phyloP scores from a whole-genome alignment of 768 basidiomycete species.

The Tremella mesenterica region DNA sequence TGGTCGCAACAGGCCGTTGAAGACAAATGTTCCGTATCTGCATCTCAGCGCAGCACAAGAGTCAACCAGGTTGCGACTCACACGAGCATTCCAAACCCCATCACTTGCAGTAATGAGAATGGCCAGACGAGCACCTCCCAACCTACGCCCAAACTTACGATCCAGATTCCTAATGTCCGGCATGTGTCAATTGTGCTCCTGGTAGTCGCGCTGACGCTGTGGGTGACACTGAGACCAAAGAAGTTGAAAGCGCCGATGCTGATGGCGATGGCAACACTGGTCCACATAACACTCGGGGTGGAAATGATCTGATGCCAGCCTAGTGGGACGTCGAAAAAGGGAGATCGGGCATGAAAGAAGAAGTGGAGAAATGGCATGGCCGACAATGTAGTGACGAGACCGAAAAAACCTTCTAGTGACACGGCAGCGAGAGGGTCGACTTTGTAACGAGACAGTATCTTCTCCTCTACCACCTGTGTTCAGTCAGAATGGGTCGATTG shows the following conservation, averaged over 20 bases:
- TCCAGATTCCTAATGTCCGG: constrained; percentile 91
- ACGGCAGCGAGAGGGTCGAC: constrained; percentile 83
- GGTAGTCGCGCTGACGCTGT: constrained; percentile 84
- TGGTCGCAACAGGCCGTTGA: constrained; percentile 74
- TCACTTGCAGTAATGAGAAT: constrained; percentile 68
- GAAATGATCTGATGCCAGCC: constrained; percentile 83
- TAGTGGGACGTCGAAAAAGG: constrained; percentile 73
- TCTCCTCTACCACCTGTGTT: constrained; percentile 74
- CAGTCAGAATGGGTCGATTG: neutral
- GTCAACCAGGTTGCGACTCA: constrained; percentile 48
- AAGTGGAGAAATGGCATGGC: constrained; percentile 64
- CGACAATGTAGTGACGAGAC: constrained; percentile 65
- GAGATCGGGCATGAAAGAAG: constrained; percentile 39
- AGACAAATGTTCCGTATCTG: constrained; percentile 89
- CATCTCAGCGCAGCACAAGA: neutral
- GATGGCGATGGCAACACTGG: constrained; percentile 61
- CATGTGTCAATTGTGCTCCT: constrained; percentile 82
- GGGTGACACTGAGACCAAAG: constrained; percentile 86
- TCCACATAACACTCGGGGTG: constrained; percentile 62
- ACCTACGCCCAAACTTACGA: constrained; percentile 70
- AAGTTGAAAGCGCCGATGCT: constrained; percentile 78
- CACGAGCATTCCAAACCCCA: constrained; percentile 81
- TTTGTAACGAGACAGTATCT: constrained; percentile 78
- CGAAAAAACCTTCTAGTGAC: constrained; percentile 89
- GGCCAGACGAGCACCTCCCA: constrained; percentile 84